Conservation (phyloP, 176 grass and related monocot species). For the Ampelocalamus luodianensis region DNA sequence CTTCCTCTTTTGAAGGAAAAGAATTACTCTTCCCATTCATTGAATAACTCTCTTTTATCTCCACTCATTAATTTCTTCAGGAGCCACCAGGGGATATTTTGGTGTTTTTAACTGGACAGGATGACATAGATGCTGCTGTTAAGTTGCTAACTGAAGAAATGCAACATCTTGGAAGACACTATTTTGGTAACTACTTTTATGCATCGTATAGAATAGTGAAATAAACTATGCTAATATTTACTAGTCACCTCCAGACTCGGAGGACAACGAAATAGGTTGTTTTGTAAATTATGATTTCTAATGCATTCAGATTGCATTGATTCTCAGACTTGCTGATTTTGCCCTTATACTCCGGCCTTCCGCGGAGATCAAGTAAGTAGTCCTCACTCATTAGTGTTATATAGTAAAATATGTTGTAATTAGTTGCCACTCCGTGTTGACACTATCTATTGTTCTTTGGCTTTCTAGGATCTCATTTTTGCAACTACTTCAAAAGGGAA, state of each 20-base stretch:
- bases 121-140: constrained; percentile 85
- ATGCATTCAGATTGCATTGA: constrained; percentile 43
- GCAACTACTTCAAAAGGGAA: constrained; percentile 78
- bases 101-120: constrained; percentile 94
- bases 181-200: constrained; percentile 55
- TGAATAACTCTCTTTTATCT: neutral
- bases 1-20: neutral
- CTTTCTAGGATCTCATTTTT: constrained; percentile 89
- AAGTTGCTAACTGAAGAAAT: constrained; percentile 78
- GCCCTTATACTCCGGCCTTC: constrained; percentile 91
- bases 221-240: constrained; percentile 32
- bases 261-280: neutral
- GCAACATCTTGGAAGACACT: constrained; percentile 53
- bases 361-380: constrained; percentile 78
- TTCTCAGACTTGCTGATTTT: constrained; percentile 84
- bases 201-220: constrained; percentile 14
- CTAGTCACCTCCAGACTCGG: constrained; percentile 7
- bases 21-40: neutral
- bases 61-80: constrained; percentile 43
- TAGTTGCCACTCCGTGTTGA: constrained; percentile 25
- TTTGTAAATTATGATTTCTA: constrained; percentile 40
- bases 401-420: neutral
- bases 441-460: constrained; percentile 33
- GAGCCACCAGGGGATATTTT: constrained; percentile 89
- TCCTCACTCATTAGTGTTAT: constrained; percentile 20